phyloP scores from a whole-genome alignment of 176 grass and related monocot genomes.

The Carex parvula region DNA sequence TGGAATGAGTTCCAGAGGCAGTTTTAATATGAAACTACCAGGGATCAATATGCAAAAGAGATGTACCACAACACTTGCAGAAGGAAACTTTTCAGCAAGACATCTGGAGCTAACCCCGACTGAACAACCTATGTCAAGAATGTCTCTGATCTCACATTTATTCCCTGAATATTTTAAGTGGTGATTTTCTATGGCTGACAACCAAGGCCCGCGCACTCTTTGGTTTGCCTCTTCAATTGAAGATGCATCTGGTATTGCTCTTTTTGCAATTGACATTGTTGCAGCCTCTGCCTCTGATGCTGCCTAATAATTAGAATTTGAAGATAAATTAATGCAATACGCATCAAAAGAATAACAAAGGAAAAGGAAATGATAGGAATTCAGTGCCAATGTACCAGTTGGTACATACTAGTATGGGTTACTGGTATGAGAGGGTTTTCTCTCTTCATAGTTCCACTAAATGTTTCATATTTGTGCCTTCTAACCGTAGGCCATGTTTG shows the following conservation, averaged over 20 bases:
- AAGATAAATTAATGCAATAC: neutral
- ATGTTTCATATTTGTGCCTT: neutral
- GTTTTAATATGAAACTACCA: neutral
- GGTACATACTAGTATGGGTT: neutral
- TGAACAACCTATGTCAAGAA: slow-evolving; percentile 85
- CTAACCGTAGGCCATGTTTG: neutral
- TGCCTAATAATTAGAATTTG: slow-evolving; percentile 40
- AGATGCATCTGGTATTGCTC: slow-evolving; percentile 63
- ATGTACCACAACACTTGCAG: slow-evolving; percentile 61
- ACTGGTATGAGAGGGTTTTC: neutral
- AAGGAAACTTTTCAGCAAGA: slow-evolving; percentile 67
- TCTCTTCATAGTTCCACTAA: neutral
- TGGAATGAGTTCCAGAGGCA: neutral
- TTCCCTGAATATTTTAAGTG: slow-evolving; percentile 43
- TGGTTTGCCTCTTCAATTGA: slow-evolving; percentile 56
- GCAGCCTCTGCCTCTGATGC: slow-evolving; percentile 82
- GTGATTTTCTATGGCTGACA: slow-evolving; percentile 61
- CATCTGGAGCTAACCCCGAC: slow-evolving; percentile 76
- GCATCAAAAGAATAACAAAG: neutral
- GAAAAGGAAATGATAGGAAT: neutral
- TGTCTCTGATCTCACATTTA: slow-evolving; percentile 44
- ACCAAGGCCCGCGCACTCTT: slow-evolving; percentile 62
- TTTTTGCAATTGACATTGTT: slow-evolving; percentile 80
- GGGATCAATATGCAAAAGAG: slow-evolving; percentile 4
- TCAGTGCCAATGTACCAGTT: neutral